Percentiles rank a stretch among this genome's conserved stretches.
phyloP scores from a whole-genome alignment of 2,329 filamentous ascomycete species.

The Metarhizium robertsii region DNA sequence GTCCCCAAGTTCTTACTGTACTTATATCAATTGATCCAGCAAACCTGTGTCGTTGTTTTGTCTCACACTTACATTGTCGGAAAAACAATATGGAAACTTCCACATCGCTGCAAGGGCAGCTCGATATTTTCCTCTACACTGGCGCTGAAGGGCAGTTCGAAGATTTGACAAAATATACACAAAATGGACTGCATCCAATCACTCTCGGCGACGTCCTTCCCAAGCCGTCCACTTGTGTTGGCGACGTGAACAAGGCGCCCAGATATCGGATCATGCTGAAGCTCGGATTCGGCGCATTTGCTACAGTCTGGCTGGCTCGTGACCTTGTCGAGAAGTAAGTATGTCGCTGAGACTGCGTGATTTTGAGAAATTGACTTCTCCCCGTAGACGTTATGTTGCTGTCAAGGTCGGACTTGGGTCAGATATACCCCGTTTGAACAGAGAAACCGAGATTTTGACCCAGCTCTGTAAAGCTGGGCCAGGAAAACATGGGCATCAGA shows the following conservation, averaged over 20 bases:
- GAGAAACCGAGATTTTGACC: neutral
- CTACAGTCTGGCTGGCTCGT: constrained; percentile 6
- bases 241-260: neutral
- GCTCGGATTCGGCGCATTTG: constrained; percentile 5
- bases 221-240: constrained; percentile 1
- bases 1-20: too few species aligned
- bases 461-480: neutral
- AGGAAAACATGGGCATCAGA: neutral
- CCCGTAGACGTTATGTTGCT: constrained; percentile 3
- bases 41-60: too few species aligned
- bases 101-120: too few species aligned
- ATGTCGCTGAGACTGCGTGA: neutral
- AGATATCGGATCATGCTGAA: constrained; percentile 6
- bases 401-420: constrained; percentile 2
- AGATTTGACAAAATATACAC: too few species aligned
- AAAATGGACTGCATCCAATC: constrained; percentile 3
- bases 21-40: too few species aligned
- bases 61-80: too few species aligned
- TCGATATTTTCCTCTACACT: too few species aligned
- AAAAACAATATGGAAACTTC: too few species aligned
- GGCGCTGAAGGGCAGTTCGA: too few species aligned
- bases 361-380: neutral
- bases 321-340: constrained; percentile 4
- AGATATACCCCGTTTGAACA: neutral
- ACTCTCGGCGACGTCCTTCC: constrained; percentile 6